phyloP scores from a whole-genome alignment of 805 yeast genomes.

The Candida boleticola region DNA sequence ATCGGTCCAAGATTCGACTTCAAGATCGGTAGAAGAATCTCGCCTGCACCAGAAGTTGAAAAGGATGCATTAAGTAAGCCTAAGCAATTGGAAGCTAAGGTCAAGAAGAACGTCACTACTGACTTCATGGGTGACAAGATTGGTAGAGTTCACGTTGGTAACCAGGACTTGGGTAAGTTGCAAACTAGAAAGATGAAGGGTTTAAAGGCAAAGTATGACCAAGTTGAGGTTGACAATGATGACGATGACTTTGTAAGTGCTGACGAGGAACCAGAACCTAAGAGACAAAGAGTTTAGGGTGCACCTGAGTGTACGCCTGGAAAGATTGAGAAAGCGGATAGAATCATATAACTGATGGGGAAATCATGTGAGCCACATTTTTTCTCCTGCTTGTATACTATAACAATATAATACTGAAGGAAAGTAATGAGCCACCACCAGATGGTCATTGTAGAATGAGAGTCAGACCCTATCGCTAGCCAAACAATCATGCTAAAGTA shows the following conservation, averaged over 20 bases:
- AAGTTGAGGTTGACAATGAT: slow-evolving; percentile 52
- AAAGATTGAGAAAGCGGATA: no score
- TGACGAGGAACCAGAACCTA: slow-evolving; percentile 23
- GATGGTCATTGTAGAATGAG: no score
- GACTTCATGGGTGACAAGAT: slow-evolving; percentile 95
- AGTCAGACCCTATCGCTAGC: no score
- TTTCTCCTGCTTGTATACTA: no score
- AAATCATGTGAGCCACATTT: no score
- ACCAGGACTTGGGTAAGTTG: slow-evolving; percentile 83
- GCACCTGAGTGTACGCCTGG: no score
- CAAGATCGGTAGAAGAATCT: slow-evolving; percentile 80
- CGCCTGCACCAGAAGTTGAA: slow-evolving; percentile 82
- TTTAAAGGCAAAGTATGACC: slow-evolving; percentile 82
- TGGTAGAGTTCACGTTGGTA: slow-evolving; percentile 94
- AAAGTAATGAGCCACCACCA: no score
- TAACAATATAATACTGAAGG: no score
- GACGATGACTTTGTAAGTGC: slow-evolving; percentile 37
- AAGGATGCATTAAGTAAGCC: slow-evolving; percentile 85
- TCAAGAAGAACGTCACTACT: slow-evolving; percentile 82
- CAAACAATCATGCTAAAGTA: no score
- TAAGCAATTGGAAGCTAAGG: slow-evolving; percentile 75
- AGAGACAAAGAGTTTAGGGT: slow-evolving; percentile 31
- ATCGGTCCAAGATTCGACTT: slow-evolving; percentile 95
- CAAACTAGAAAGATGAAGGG: slow-evolving; percentile 99
- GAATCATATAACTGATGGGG: no score